Base-by-base conservation (phyloP, 805 yeast genomes). In the Starmerella geochares region DNA sequence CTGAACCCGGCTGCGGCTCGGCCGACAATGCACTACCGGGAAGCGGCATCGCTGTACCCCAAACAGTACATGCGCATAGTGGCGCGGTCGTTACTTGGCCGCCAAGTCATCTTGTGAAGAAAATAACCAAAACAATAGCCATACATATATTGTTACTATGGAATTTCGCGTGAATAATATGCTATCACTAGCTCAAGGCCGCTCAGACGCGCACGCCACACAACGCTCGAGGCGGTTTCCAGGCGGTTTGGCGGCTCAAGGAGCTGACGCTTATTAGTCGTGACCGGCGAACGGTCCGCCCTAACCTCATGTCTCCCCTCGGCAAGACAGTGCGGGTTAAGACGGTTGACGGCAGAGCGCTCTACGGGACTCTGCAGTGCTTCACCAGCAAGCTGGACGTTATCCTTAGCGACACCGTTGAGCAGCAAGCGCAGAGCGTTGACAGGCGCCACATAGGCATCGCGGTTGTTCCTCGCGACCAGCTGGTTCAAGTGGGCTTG, bases 381-480 rank as follows among this genome's bases (percentile, higher is more conserved):
- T 60, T 58, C 52, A 64, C 66, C 32, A 47, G 54, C 32, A 52
- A 54, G 33, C 53, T 57, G n/a, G 67, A 65, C 52, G 49, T 65
- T 29, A 64, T 65, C 47, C 53, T 65, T n/a, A 50, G 56, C 42
- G 63, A 62, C 47, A 51, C 65, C 14, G 39, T 54, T 29, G 69
- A 65, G 53, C 61, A 61, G 52, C 66, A 60, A 45, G 58, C 59
- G 17, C 41, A 24, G 7, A 32, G 45, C 17, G 35, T 25, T n/a
- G 50, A 48, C 50, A 19, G 32, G 36, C 63, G 69, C 25, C 59
- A 49, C 47, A 56, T 65, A 19, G 69, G 68, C n/a, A 57, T 56
- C 60, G 61, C 65, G 14, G 66, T 65, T 7, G 58, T 65, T 32
- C 67, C 67, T 9, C 64, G 66, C 31, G 42, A 47, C 17, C 48